phyloP scores from a whole-genome alignment of 805 yeast genomes.

The Suhomyces faveliae region DNA sequence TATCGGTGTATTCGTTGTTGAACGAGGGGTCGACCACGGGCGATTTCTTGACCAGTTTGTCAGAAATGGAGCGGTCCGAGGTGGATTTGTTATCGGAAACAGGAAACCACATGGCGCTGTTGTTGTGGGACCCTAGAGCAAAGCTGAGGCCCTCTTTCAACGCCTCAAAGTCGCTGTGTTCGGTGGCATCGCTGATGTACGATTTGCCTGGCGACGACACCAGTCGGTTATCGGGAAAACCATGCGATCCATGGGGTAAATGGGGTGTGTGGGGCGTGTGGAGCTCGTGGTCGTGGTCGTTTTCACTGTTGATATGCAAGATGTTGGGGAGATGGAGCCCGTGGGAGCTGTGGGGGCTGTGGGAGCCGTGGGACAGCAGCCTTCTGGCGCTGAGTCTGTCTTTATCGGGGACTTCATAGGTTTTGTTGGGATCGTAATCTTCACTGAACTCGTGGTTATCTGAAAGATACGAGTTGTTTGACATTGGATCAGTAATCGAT shows the following conservation, averaged over 20 bases:
- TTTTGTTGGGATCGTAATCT: slow-evolving; percentile 15
- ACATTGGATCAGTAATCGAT: too few relatives aligned
- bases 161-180: slow-evolving; percentile 30
- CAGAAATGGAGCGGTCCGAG: background rate
- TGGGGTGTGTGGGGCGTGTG: background rate
- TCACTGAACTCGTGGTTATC: slow-evolving; percentile 1
- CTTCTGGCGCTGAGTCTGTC: background rate
- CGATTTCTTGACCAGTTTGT: background rate
- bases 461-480: too few relatives aligned
- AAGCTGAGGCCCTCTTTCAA: slow-evolving; percentile 31
- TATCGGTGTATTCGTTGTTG: slow-evolving; percentile 12
- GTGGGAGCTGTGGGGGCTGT: background rate
- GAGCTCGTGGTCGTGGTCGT: background rate
- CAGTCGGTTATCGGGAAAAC: background rate
- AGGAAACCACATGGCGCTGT: slow-evolving; percentile 33
- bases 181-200: slow-evolving; percentile 24
- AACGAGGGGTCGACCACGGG: background rate
- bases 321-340: background rate
- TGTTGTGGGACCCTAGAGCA: slow-evolving; percentile 31
- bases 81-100: slow-evolving; percentile 2
- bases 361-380: background rate
- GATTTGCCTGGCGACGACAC: slow-evolving; percentile 9
- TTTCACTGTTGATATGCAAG: background rate
- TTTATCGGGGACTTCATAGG: slow-evolving; percentile 6
- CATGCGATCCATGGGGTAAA: background rate